phyloP scores from a whole-genome alignment of 2,329 filamentous ascomycete species.

The Aspergillus vadensis region DNA sequence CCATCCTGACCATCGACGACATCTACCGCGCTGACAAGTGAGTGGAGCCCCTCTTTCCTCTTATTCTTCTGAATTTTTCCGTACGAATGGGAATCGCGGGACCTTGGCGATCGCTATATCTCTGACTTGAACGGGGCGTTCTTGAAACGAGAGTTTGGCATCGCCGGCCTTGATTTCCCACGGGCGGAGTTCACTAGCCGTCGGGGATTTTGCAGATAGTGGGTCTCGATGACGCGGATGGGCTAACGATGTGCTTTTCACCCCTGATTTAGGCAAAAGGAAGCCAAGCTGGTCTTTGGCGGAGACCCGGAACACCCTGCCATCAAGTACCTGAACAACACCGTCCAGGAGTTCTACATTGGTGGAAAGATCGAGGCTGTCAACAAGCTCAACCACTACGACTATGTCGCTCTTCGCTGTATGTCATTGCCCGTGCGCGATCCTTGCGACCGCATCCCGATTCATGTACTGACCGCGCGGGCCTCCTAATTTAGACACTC shows the following conservation, averaged over 20 bases:
- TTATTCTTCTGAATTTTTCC: neutral
- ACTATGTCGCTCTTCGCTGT: constrained; percentile 96
- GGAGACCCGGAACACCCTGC: constrained; percentile 90
- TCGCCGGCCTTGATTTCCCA: constrained; percentile 2
- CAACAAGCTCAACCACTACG: constrained; percentile 95
- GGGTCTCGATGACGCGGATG: constrained; percentile 32
- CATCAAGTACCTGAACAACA: constrained; percentile 82
- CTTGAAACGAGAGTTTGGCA: neutral
- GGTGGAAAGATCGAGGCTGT: constrained; percentile 96
- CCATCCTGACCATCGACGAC: constrained; percentile 93
- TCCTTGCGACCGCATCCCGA: neutral
- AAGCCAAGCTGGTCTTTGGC: constrained; percentile 93
- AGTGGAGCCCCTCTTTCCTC: constrained; percentile 34
- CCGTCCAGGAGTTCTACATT: constrained; percentile 83
- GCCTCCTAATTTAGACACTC: constrained; percentile 66
- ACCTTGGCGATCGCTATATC: neutral
- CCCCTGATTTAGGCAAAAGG: constrained; percentile 64
- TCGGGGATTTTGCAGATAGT: constrained; percentile 17
- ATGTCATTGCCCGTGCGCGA: constrained; percentile 41
- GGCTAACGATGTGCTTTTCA: constrained; percentile 17
- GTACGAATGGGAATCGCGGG: neutral
- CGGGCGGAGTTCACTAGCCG: constrained; percentile 1
- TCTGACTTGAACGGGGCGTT: constrained; percentile 4
- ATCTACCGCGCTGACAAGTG: constrained; percentile 96
- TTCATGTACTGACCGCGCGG: constrained; percentile 12